A percentile compares a stretch with the other conserved stretches of the same genome.
These are phyloP conservation scores for Pseudogymnoascus sp. DNA, from an alignment of 2,329 filamentous ascomycete genomes.

Conservation along the genomic window DNA sequence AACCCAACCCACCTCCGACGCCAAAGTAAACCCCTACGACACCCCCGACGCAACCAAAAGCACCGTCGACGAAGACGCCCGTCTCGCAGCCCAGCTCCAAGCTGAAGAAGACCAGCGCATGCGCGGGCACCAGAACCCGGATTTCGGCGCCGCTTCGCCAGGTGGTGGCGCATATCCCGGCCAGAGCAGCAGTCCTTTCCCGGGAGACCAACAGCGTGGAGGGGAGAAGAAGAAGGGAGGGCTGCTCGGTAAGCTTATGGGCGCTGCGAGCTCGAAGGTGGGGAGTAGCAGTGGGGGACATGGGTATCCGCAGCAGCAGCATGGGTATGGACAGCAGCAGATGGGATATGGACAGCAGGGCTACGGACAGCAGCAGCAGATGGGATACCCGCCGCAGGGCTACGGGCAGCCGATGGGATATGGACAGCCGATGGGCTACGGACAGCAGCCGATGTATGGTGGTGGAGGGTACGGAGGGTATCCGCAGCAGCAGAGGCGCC, in stretches of 20 bases:
- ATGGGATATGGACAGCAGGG: constrained; percentile 20
- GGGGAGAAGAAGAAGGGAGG: constrained; percentile 35
- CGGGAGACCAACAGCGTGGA: constrained; percentile 36
- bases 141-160: constrained; percentile 22
- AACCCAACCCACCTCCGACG: constrained; percentile 42
- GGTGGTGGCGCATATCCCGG: constrained; percentile 18
- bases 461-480: constrained; percentile 31
- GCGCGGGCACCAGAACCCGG: constrained; percentile 15
- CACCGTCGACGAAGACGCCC: constrained; percentile 56
- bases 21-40: constrained; percentile 66
- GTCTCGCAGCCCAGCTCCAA: constrained; percentile 68
- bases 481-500: constrained; percentile 29
- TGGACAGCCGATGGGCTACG: background rate
- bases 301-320: constrained; percentile 33
- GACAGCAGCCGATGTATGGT: constrained; percentile 3
- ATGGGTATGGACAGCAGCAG: constrained; percentile 21
- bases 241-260: constrained; percentile 45
- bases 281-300: constrained; percentile 29
- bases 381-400: background rate
- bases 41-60: constrained; percentile 11
- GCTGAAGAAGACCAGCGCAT: constrained; percentile 70
- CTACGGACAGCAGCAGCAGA: constrained; percentile 15
- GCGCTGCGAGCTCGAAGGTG: constrained; percentile 28
- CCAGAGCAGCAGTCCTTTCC: background rate
- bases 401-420: constrained; percentile 8